Evolutionary conservation across 2,329 filamentous ascomycete species (phyloP), one percentile per base, ranked within the genome.

Genomic region (Neofusicoccum sp.): DNA sequence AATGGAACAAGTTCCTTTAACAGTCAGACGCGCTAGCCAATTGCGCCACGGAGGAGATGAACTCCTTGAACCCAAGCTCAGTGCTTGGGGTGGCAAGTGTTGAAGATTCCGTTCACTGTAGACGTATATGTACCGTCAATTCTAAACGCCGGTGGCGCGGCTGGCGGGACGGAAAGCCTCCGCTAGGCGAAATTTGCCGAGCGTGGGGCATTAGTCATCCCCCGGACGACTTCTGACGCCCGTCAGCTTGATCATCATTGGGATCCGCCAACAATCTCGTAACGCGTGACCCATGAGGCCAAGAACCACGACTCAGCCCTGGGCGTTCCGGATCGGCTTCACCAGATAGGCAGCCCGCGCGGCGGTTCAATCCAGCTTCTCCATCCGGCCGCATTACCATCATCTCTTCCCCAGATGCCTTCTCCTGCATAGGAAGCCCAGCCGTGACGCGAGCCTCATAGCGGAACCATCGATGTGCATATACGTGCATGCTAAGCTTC

Each of bases 21-120:
- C 81, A 83, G 81, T 83, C 81, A 79, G 77, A 83, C 81, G 81
- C 81, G 80, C 81, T 83, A 83, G 79, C 81, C 81, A 82, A 75
- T 75, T 75, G 72, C 73, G 73, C 72, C 72, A 75, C 68, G 70
- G 71, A 73, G 71, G 71, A 74, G 48, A 38, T 28, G 9, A 28
- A 30, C 16, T 28, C 47, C 11, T n/a, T 28, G 8, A 12, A 38
- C 38, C 31, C 20, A 34, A 14, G 14, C 6, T 14, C 14, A 7
- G 26, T n/a, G n/a, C n/a, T n/a, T 47, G 44, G 44, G 31, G 44
- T 47, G 44, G 44, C 44, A 30, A 44, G 2, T 44, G 11, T 12
- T 38, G 31, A 34, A 34, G 31, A 11, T 6, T 34, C 31, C 6
- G 31, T 6, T 34, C 31, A 11, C 11, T 11, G 11, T 6, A 6